Evolutionary conservation across 2,329 filamentous ascomycete species (phyloP), one percentile per base, ranked within the genome.

Genomic region (Xylaria sp.): DNA sequence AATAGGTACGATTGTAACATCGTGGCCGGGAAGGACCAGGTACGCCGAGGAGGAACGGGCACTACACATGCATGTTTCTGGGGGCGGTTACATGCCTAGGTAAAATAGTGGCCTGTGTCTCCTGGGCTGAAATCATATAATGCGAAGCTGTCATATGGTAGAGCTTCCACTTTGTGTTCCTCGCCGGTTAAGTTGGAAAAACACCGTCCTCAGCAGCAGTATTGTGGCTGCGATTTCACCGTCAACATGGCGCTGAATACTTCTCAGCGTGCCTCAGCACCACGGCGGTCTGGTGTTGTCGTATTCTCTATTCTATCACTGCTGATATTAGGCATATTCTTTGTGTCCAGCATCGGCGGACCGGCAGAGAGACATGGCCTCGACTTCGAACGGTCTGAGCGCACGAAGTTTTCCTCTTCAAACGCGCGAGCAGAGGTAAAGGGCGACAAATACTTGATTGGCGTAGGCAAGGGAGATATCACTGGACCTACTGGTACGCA

Each of bases 401-500:
- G 66, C 52, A 64, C 52, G 8, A 59, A 70, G 41, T 41, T 59
- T 18, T 69, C 64, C 7, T 63, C 68, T 18, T 63, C 70, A 41
- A 72, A 71, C 46, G 41, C 69, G 20, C 73, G 73, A 67, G 75
- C 67, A 41, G 72, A 71, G 62, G 68, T 67, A 28, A 76, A 74
- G 8, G 81, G 81, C 25, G 82, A 84, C 71, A 78, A 80, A 64
- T 88, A 86, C 68, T 78, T 88, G 2, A 70, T 88, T 20, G 86
- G 86, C 3, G 84, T 84, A 13, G 86, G 86, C 52, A 87, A 86
- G 72, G 86, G 82, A 18, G 86, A 88, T 73, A 86, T 88, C 71
- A 88, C 86, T 1, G 86, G 92, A 3, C 93, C 94, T 0, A 92
- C 96, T 5, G 71, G 71, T 72, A 71, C 59, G 70, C 33, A 51